Evolutionary conservation across 192 early-diverging fungal species (phyloP).

Genomic region (Pecoramyces ruminantium): DNA sequence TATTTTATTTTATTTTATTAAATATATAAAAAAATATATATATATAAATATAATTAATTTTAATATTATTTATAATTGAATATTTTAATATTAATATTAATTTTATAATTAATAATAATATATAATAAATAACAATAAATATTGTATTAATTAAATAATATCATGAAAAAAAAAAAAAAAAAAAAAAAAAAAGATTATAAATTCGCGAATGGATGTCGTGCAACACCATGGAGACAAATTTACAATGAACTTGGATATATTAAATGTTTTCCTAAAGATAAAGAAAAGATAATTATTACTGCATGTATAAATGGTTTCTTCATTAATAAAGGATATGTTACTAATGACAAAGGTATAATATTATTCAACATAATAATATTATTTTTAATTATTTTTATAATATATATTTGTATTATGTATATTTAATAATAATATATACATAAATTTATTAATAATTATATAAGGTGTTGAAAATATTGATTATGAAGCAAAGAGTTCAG

Average conservation of each 20-base stretch:
- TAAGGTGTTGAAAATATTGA: conserved; percentile 33
- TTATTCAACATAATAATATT: no score
- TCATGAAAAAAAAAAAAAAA: no score
- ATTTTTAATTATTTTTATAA: no score
- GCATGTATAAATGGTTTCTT: conserved; percentile 37
- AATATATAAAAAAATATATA: background rate
- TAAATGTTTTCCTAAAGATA: conserved; percentile 20
- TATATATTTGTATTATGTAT: no score
- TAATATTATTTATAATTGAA: no score
- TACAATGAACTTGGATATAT: conserved; percentile 38
- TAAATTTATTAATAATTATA: no score
- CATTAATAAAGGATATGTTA: conserved; percentile 32
- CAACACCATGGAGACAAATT: conserved; percentile 45
- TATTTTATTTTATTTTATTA: background rate
- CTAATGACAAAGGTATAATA: conserved; percentile 31
- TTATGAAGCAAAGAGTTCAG: conserved; percentile 26
- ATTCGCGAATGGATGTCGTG: conserved; percentile 35
- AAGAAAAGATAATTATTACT: conserved; percentile 28
- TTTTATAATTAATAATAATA: no score
- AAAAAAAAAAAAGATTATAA: conserved; percentile 22
- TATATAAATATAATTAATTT: background rate
- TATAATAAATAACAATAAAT: no score
- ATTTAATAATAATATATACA: no score
- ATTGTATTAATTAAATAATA: no score
- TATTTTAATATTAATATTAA: no score